Base-by-base conservation (phyloP, 768 basidiomycete genomes). In the Xerocomus potaroensis region DNA sequence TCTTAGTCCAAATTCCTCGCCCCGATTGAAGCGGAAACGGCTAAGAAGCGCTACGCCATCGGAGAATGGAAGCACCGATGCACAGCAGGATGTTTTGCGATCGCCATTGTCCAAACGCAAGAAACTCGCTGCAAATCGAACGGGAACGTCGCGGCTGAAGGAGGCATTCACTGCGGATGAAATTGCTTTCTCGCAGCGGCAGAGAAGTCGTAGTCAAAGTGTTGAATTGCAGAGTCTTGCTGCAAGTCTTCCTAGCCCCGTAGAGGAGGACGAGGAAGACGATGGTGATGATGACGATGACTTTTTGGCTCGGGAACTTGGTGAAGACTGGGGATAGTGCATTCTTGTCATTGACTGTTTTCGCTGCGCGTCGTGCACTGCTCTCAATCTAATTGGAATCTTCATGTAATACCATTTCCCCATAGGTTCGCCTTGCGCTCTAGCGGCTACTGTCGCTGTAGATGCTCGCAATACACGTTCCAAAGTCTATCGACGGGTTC, bases 61-160 rank as follows among this genome's bases (percentile, higher is more conserved):
- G 5, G 81, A 83, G 19, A 62, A 64, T n/a, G 75, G 69, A 29
- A 70, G 69, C 51, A 63, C 67, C 15, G 63, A 65, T 27, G 47
- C 27, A 24, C 62, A 65, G 15, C 67, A 74, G 29, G 76, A 80
- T 56, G 54, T 59, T 11, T 65, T 81, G 19, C 74, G 80, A 14
- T 89, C 87, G 3, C 87, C 87, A 1, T 71, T 87, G 33, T 79
- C 86, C 16, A 92, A 91, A 67, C 79, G 89, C 64, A 89, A 87
- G 71, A 88, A 83, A 66, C 55, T 90, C 31, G 78, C 76, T 7
- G 74, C 80, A 11, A 82, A 81, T 33, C 78, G 87, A 33, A 73
- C 74, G 11, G 81, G 83, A 41, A 68, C 73, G 45, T 89, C 87
- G 15, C 77, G 73, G 57, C 69, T 88, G 44, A 89, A 89, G 61